Conservation (phyloP, 1,284 basidiomycete genomes). For the Apiotrichum veenhuisii region DNA sequence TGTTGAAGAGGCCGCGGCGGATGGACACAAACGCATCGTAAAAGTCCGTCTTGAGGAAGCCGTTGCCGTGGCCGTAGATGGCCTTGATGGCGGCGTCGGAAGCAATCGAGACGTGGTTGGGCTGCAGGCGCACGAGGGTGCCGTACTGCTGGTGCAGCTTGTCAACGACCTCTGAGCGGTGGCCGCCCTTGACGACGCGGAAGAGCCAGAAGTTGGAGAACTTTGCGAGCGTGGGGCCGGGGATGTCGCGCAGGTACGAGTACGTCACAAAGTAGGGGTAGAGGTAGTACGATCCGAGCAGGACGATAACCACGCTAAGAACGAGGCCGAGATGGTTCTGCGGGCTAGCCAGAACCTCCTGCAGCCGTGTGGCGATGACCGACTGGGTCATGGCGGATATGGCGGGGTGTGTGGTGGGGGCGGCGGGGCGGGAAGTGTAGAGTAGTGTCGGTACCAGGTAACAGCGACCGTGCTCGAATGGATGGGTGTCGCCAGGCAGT, state of each 20-base stretch:
- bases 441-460: too few relatives aligned
- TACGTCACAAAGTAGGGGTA: conserved; percentile 19
- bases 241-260: conserved; percentile 35
- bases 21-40: conserved; percentile 74
- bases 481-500: too few relatives aligned
- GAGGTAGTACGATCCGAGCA: conserved; percentile 12
- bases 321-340: not conserved
- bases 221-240: conserved; percentile 71
- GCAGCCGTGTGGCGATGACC: not conserved
- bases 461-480: too few relatives aligned
- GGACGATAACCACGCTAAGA: conserved; percentile 1
- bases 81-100: conserved; percentile 70
- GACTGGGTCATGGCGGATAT: not conserved
- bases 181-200: conserved; percentile 61
- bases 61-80: conserved; percentile 70
- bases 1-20: conserved; percentile 52
- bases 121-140: conserved; percentile 75
- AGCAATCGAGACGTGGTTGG: conserved; percentile 78
- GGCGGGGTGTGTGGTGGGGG: not conserved
- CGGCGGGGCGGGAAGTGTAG: not conserved
- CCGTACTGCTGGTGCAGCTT: conserved; percentile 71
- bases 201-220: conserved; percentile 77
- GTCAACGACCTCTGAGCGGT: conserved; percentile 73
- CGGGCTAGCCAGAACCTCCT: not conserved
- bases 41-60: conserved; percentile 66